Evolutionary conservation across 768 basidiomycete genomes (phyloP), one percentile per base, ranked within the genome.

Genomic region (Psilocybe subaeruginosa): DNA sequence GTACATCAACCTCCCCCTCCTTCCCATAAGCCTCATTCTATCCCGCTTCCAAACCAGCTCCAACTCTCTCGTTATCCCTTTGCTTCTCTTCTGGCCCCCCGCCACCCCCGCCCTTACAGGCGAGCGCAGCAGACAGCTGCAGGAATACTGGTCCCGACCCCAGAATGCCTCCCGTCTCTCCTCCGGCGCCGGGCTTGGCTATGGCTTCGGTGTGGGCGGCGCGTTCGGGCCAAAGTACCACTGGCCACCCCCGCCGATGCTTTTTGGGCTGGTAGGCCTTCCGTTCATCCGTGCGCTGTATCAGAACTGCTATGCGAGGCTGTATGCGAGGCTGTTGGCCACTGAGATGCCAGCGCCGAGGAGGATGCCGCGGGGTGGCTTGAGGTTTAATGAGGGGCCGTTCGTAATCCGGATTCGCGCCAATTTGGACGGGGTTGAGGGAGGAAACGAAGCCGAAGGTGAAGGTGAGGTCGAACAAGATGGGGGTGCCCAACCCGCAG

Each of bases 1-100:
- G 39, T 91, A 83, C 74, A 71, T 91, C 69, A 88, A 92, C 70
- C 85, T 93, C 14, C 90, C 90, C 6, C 72, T 89, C 35, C 80
- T 93, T 43, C 90, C 92, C 0, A 70, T 91, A 47, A 80, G 82
- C 29, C 85, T 93, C 63, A 78, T 92, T 67, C 73, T 85, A 31
- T 83, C 89, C 33, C 86, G 89, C 43, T 79, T 86, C 46, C 78
- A 80, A 57, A 45, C 76, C 17, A 64, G 63, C 5, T 73, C 68
- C 39, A 59, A 73, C 29, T 71, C 79, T 17, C 73, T 80, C 43
- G 68, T 82, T 39, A 68, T 81, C 53, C 80, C 82, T n/a, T 69
- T 82, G 35, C 73, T 84, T 27, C 77, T 83, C 58, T 73, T 79
- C 39, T 82, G 80, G 81, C 81, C 81, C 8, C 74, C 77, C 23